Conservation (phyloP, 2,329 filamentous ascomycete genomes). For the Fusarium staphyleae region DNA sequence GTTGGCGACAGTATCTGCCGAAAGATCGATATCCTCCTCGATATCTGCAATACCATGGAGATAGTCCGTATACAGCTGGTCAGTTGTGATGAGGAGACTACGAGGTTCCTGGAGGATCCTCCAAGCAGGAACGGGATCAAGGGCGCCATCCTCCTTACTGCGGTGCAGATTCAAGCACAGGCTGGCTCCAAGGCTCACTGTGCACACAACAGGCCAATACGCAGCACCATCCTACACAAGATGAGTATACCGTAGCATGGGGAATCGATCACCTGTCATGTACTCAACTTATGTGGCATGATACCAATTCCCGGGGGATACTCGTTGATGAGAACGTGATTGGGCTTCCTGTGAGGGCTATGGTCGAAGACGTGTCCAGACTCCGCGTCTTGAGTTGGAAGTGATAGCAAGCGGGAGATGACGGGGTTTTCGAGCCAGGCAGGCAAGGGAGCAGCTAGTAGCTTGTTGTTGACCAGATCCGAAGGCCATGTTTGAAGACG, state of each 20-base stretch:
- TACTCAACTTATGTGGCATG: conserved; percentile 82
- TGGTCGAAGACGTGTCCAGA: conserved; percentile 58
- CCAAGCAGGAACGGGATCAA: conserved; percentile 59
- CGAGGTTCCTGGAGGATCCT: conserved; percentile 82
- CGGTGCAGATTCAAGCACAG: conserved; percentile 80
- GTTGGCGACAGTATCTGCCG: conserved; percentile 69
- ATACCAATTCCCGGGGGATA: conserved; percentile 91
- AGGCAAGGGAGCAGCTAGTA: conserved; percentile 78
- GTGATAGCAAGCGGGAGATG: conserved; percentile 64
- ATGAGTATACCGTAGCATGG: conserved; percentile 44
- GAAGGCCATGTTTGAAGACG: conserved; percentile 92
- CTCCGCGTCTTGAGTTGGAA: conserved; percentile 48
- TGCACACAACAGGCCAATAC: conserved; percentile 88
- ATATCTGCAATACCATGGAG: conserved; percentile 78
- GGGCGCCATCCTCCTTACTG: conserved; percentile 66
- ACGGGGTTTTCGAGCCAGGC: conserved; percentile 76
- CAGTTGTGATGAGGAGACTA: conserved; percentile 77
- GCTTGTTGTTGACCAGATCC: conserved; percentile 76
- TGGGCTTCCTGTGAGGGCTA: conserved; percentile 79
- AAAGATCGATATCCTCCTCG: conserved; percentile 70
- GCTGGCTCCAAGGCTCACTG: conserved; percentile 81
- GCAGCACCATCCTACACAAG: conserved; percentile 73
- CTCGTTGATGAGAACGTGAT: conserved; percentile 94
- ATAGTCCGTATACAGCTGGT: conserved; percentile 71
- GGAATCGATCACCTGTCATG: conserved; percentile 27